A percentile compares a stretch with the other conserved stretches of the same genome.
Conservation (phyloP, 1,284 basidiomycete genomes). For the Ceratobasidium sp. region DNA sequence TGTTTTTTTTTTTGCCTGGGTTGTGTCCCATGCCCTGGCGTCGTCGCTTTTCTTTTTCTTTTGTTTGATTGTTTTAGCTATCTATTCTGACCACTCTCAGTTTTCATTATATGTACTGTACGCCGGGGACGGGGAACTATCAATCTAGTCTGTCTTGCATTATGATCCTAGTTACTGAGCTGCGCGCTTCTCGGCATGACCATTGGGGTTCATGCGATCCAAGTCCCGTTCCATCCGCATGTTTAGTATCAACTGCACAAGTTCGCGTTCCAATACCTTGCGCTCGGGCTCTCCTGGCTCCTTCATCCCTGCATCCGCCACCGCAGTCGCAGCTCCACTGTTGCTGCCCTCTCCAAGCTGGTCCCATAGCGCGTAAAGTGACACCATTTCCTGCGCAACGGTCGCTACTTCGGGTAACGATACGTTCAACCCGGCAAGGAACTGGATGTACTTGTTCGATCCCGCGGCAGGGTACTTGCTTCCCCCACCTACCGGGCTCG, state of each 20-base stretch:
- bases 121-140: constrained; percentile 33
- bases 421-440: constrained; percentile 86
- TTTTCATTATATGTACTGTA: constrained; percentile 31
- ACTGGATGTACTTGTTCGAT: constrained; percentile 71
- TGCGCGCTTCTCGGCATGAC: constrained; percentile 37
- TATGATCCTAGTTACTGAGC: neutral
- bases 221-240: constrained; percentile 74
- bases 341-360: constrained; percentile 59
- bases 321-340: constrained; percentile 15
- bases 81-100: constrained; percentile 20
- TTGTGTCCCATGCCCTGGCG: constrained; percentile 35
- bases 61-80: constrained; percentile 1
- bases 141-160: constrained; percentile 26
- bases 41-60: constrained; percentile 1
- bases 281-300: constrained; percentile 43
- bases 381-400: constrained; percentile 89
- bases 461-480: constrained; percentile 47
- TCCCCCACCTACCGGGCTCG: neutral
- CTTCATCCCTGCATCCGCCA: constrained; percentile 36
- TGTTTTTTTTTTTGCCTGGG: constrained; percentile 21
- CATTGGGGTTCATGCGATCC: constrained; percentile 64
- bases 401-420: constrained; percentile 83
- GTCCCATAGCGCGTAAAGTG: constrained; percentile 88
- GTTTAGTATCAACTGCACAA: constrained; percentile 56
- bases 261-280: constrained; percentile 36